Evolutionary conservation across 352 stramenopile species (phyloP).

Genomic region (Elongisporangium prolatum): DNA sequence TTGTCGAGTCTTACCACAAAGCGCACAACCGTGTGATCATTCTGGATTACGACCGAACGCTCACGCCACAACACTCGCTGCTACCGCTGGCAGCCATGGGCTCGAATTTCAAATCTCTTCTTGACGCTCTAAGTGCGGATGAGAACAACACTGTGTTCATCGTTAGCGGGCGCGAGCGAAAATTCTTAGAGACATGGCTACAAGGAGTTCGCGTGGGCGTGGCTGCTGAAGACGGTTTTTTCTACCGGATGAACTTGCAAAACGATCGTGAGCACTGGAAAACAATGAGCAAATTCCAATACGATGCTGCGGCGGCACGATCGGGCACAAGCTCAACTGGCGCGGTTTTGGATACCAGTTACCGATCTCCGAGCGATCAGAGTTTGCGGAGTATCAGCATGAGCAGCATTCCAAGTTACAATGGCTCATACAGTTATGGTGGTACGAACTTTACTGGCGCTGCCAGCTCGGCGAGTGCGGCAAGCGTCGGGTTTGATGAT

Average conservation of each 20-base stretch:
- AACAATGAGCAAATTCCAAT: conserved; percentile 85
- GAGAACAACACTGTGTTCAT: conserved; percentile 77
- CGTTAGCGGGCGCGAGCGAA: conserved; percentile 66
- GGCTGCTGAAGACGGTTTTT: conserved; percentile 72
- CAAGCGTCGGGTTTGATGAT: conserved; percentile 31
- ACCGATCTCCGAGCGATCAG: conserved; percentile 25
- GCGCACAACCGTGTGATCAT: conserved; percentile 84
- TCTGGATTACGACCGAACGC: conserved; percentile 85
- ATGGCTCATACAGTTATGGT: conserved; percentile 14
- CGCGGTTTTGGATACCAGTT: conserved; percentile 26
- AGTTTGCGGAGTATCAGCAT: conserved; percentile 35
- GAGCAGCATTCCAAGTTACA: conserved; percentile 34
- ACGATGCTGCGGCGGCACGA: conserved; percentile 40
- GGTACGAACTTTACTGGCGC: conserved; percentile 11
- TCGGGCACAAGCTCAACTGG: conserved; percentile 19
- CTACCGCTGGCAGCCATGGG: conserved; percentile 74
- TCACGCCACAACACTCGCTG: conserved; percentile 72
- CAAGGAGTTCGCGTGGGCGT: conserved; percentile 65
- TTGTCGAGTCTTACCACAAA: conserved; percentile 61
- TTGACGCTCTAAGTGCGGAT: conserved; percentile 65
- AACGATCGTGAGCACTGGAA: conserved; percentile 74
- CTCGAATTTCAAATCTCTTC: conserved; percentile 67
- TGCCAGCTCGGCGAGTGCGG: conserved; percentile 6
- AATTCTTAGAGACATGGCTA: conserved; percentile 89
- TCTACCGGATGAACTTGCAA: conserved; percentile 75